phyloP scores from a whole-genome alignment of 2,329 filamentous ascomycete genomes.

The Raffaelea ambrosiae region DNA sequence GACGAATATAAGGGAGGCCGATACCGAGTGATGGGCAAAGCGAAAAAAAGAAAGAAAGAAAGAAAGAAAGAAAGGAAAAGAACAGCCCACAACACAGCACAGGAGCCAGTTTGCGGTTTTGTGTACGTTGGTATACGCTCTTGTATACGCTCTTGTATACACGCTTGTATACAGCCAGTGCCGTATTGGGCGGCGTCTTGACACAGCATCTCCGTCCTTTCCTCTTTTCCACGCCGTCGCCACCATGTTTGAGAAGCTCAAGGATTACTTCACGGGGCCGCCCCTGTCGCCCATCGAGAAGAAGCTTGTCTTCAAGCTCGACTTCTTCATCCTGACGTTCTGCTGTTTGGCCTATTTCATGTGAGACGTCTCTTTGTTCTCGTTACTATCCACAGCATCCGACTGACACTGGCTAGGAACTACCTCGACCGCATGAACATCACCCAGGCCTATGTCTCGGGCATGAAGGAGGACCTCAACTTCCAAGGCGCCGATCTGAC shows the following conservation, averaged over 20 bases:
- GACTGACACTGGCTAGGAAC: background rate
- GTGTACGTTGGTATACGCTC: too few relatives aligned
- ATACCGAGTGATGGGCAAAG: too few relatives aligned
- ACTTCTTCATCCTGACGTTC: background rate
- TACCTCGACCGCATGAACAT: background rate
- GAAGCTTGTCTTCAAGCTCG: background rate
- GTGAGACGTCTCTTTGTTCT: background rate
- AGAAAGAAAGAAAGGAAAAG: too few relatives aligned
- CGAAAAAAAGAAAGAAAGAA: too few relatives aligned
- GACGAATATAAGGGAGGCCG: too few relatives aligned
- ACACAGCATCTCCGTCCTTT: background rate
- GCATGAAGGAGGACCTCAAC: background rate
- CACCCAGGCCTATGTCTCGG: background rate
- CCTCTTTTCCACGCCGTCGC: background rate
- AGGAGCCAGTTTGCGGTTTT: too few relatives aligned
- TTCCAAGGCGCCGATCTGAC: background rate
- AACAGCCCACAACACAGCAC: too few relatives aligned
- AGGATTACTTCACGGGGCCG: background rate
- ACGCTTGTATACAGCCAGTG: too few relatives aligned
- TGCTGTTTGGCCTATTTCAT: conserved; percentile 2
- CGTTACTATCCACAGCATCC: too few relatives aligned
- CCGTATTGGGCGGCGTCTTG: too few relatives aligned
- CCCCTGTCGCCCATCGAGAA: background rate
- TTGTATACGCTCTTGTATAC: too few relatives aligned
- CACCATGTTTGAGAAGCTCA: background rate